Conservation (phyloP, 139 green algal genomes). For the Tetraselmis striata region DNA sequence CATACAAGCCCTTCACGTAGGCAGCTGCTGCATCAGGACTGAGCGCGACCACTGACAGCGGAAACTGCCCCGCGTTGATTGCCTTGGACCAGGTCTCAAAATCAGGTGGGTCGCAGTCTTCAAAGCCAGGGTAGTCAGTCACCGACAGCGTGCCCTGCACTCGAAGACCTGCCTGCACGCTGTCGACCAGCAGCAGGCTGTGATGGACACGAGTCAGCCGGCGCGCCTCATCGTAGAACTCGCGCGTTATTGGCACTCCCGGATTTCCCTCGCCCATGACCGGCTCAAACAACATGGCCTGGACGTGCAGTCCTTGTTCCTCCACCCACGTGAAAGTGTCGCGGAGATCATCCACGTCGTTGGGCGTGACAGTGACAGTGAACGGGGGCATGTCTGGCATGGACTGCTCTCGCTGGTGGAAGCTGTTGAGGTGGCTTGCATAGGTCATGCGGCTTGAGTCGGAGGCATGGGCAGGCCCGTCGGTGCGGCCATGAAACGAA, state of each 20-base stretch:
- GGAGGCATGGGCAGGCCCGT: neutral
- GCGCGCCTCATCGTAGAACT: neutral
- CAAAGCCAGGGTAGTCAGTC: neutral
- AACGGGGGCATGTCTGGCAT: neutral
- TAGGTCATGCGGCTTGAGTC: neutral
- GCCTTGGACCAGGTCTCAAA: neutral
- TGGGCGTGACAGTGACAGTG: neutral
- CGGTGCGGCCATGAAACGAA: neutral
- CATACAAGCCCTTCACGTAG: neutral
- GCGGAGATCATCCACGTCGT: neutral
- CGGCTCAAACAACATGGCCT: neutral
- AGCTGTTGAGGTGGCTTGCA: neutral
- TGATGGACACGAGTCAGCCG: neutral
- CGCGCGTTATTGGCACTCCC: neutral
- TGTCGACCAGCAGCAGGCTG: neutral
- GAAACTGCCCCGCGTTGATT: neutral
- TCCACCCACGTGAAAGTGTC: neutral
- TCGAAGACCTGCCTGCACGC: neutral
- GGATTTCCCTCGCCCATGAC: neutral
- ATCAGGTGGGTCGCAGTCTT: neutral
- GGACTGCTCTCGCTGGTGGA: neutral
- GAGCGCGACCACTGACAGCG: neutral
- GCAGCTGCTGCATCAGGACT: neutral
- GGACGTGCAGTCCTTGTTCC: neutral
- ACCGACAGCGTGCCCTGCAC: neutral